A percentile compares a stretch with the other conserved stretches of the same genome.
Evolutionary conservation across 2,329 filamentous ascomycete species (phyloP).

Genomic region (Colletotrichum chrysophilum): DNA sequence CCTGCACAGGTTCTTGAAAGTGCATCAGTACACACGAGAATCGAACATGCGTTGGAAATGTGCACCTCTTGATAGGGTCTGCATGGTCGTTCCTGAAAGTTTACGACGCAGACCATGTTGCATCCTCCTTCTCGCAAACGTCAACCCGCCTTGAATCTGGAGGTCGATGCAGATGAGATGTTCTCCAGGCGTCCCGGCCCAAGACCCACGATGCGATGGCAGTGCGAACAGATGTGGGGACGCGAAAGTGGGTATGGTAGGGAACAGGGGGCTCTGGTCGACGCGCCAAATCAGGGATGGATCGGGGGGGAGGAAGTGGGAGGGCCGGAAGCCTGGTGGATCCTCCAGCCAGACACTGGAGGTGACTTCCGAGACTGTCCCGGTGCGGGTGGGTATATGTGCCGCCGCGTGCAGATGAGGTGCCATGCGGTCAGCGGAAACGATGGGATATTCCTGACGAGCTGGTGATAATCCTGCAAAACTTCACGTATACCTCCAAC

Average conservation of each 20-base stretch:
- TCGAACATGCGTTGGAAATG: neutral
- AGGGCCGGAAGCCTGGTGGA: neutral
- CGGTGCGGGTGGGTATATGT: neutral
- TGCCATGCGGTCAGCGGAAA: neutral
- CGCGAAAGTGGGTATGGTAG: neutral
- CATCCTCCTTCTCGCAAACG: neutral
- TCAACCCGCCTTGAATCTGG: neutral
- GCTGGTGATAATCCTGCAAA: neutral
- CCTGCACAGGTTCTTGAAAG: neutral
- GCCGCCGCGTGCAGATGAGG: neutral
- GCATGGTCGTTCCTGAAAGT: neutral
- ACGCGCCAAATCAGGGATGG: conserved; percentile 2
- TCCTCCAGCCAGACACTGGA: neutral
- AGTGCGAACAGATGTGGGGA: conserved; percentile 5
- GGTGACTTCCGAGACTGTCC: conserved; percentile 9
- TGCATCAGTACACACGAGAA: neutral
- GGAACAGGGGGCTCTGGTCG: neutral
- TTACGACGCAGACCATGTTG: neutral
- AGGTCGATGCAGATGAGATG: neutral
- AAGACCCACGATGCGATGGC: conserved; percentile 12
- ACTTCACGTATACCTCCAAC: neutral
- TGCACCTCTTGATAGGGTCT: neutral
- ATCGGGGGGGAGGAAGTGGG: neutral
- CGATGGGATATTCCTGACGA: neutral
- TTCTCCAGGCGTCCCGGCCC: neutral